phyloP scores from a whole-genome alignment of 2,329 filamentous ascomycete species.

The Dactylellina drechsleri region DNA sequence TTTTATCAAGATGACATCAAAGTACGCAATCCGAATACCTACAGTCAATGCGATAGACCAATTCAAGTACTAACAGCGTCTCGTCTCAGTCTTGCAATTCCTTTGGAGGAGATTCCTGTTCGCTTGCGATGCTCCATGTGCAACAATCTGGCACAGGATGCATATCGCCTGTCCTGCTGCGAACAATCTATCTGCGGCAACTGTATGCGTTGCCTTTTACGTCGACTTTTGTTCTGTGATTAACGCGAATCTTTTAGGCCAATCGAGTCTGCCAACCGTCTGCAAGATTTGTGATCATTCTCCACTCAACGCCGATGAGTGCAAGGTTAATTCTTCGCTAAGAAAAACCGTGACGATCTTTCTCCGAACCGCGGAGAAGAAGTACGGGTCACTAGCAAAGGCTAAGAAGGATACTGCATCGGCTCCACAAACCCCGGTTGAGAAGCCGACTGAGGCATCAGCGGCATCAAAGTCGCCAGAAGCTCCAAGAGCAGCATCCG shows the following conservation, averaged over 20 bases:
- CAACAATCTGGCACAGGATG: slow-evolving; percentile 88
- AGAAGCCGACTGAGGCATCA: slow-evolving; percentile 25
- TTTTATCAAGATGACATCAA: slow-evolving; percentile 35
- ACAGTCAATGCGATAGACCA: neutral
- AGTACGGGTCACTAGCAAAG: slow-evolving; percentile 72
- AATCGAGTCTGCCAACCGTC: slow-evolving; percentile 77
- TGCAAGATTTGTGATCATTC: slow-evolving; percentile 95
- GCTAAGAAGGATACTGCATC: slow-evolving; percentile 62
- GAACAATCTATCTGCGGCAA: slow-evolving; percentile 92
- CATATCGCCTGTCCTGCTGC: slow-evolving; percentile 91
- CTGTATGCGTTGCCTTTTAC: slow-evolving; percentile 70
- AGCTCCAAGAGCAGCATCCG: slow-evolving; percentile 24
- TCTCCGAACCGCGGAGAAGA: slow-evolving; percentile 89
- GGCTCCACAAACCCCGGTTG: slow-evolving; percentile 42
- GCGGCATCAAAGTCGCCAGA: slow-evolving; percentile 18
- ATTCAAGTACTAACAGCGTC: slow-evolving; percentile 61
- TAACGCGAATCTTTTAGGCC: slow-evolving; percentile 67
- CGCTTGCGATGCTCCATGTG: slow-evolving; percentile 95
- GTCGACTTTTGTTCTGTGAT: slow-evolving; percentile 21
- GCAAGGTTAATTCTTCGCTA: slow-evolving; percentile 88
- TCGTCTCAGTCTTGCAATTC: slow-evolving; percentile 69
- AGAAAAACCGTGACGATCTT: slow-evolving; percentile 92
- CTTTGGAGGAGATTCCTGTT: slow-evolving; percentile 87
- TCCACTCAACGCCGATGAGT: slow-evolving; percentile 84
- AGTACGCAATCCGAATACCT: slow-evolving; percentile 4